Base-by-base conservation (phyloP, 169 alveolate genomes). In the Eimeria falciformis region DNA sequence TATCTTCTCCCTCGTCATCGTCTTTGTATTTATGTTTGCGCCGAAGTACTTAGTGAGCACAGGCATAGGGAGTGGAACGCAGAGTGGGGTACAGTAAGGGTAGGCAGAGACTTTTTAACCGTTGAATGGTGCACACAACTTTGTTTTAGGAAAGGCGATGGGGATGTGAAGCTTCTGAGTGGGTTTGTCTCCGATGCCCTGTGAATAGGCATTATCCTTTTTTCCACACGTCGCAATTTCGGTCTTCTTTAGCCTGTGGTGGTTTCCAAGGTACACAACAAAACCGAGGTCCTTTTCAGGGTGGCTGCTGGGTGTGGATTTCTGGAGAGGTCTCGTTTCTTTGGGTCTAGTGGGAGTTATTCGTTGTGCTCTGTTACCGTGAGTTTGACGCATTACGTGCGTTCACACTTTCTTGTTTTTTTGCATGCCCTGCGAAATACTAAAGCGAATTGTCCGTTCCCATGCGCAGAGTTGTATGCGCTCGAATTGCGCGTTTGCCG, bases 151-250 rank as follows among this genome's bases (percentile, higher is more conserved):
- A n/a, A n/a, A n/a, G n/a, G n/a, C 62, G 18, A 0, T 50, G 62
- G 62, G 18, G 62, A 50, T 21, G 62, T 50, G 18, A 21, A 21
- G 18, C 62, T 50, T 12, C 18, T 12, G 3, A 12, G 1, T 5
- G 11, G 69, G 47, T 47, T 43, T 37, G 43, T 12, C 0, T 3
- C 18, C 9, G 12, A 17, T n/a, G 25, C 3, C 7, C 3, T 12
- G 37, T 50, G 56, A n/a, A 3, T 62, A 82, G 90, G 75, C 65
- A 1, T 43, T 84, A 21, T 84, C 91, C 25, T 58, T 84, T 37
- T 62, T 62, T n/a, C 79, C 82, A 9, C 82, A 84, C 29, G 53
- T 62, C 58, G 29, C 45, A 21, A 7, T 84, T 7, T 33, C 91
- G 47, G 58, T 84, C 3, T 37, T 58, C 71, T n/a, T 23, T 7